Evolutionary conservation across 352 stramenopile genomes (phyloP), one percentile per base, ranked within the genome.

Genomic region (Lagenidium giganteum): DNA sequence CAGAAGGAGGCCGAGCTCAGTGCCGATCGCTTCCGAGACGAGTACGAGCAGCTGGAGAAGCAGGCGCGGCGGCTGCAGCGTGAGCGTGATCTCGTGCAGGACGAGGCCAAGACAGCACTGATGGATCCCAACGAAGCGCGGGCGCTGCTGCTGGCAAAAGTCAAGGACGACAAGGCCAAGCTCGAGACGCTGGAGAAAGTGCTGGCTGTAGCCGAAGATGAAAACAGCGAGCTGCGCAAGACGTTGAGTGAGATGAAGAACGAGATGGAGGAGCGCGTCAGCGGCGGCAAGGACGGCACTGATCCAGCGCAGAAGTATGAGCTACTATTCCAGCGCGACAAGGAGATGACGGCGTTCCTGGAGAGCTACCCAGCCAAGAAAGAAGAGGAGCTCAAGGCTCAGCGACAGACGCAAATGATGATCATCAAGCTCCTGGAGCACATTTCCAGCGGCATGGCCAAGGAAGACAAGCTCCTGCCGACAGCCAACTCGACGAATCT

Each of bases 271-370:
- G 69, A 88, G 42, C 65, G 76, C 18, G 67, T 65, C 12, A 81
- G 74, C 27, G 28, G 28, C 14, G 66, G 76, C 34, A 65, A 64
- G 8, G 72, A 73, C 0, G 73, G 74, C 14, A 73, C 86, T 37
- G 73, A 80, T 38, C 51, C 55, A 16, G 66, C 63, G 1, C 75
- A 90, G n/a, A 95, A 95, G 43, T 93, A 95, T 51, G 88, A 96
- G 44, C 58, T 81, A 20, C 64, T 97, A 21, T 87, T 86, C 54
- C 72, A 95, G 63, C 69, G 83, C 22, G 89, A 97, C 65, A 76
- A 90, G 51, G 87, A 97, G 60, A 96, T 97, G 89, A 96, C 78
- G 9, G 33, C 64, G 20, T 97, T 96, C 49, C 70, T 96, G 3
- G 83, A 95, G 20, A 57, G 54, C 5, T 97, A 92, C 42, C 78